Evolutionary conservation across 2,329 filamentous ascomycete genomes (phyloP), one percentile per base, ranked within the genome.

Genomic region (Fusarium mangiferae): DNA sequence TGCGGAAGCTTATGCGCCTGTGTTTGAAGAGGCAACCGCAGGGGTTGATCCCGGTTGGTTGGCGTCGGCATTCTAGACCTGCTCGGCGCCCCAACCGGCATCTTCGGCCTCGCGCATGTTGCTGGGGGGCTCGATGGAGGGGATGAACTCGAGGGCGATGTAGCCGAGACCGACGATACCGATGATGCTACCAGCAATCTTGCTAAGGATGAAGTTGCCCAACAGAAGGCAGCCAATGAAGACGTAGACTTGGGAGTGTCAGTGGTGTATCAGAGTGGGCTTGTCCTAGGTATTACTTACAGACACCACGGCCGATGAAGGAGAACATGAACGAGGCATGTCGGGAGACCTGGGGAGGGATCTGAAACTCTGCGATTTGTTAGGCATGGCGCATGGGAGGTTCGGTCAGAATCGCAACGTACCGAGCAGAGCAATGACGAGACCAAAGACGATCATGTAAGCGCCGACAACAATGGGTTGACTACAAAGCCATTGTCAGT

Each of bases 311-410:
- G 71, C 96, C 96, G 77, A 98, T 86, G 88, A 99, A 98, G 66
- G 94, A 97, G 88, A 98, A 98, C 84, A 98, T 92, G 88, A 99
- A 99, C 17, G 94, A 97, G 62, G 95, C 96, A 87, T 98, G 98
- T 85, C 94, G 92, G 66, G 95, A 93, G 62, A 98, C 89, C 82
- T 98, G 95, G 68, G 95, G 94, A 57, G 96, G 96, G 78, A 98
- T 96, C 84, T 98, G 93, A 86, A 98, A 97, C 85, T 99, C 96
- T 88, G 78, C 41, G 17, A 41, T 17, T 41, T 62, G 74, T 82
- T 72, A 82, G 78, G 49, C 30, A 42, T 41, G 38, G 33, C n/a
- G 18, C 3, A 57, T 45, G 33, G 36, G 39, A 58, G 20, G 3
- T 33, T 64, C 48, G 44, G 65, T 30, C 18, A 48, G 35, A 59